phyloP scores from a whole-genome alignment of 768 basidiomycete species.

The Hypsizygus marmoreus region DNA sequence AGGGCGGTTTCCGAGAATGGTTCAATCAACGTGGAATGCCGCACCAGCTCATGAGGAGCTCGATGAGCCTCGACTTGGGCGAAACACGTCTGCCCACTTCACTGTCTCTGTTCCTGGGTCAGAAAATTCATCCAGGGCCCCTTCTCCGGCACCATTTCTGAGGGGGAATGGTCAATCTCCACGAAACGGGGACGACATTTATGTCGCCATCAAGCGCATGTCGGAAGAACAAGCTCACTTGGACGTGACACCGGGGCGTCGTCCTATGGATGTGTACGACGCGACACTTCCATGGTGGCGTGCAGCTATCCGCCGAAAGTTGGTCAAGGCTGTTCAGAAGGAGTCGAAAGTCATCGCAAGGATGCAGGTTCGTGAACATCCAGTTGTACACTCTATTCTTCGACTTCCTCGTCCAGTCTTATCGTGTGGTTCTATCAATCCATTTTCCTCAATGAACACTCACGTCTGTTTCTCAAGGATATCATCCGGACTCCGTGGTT shows the following conservation, averaged over 20 bases:
- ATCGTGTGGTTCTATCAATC: neutral
- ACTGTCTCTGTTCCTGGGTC: conserved; percentile 32
- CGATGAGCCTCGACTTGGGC: conserved; percentile 8
- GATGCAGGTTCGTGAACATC: conserved; percentile 58
- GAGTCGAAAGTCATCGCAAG: conserved; percentile 65
- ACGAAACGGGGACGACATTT: conserved; percentile 6
- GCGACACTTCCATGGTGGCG: conserved; percentile 66
- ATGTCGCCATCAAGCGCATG: too few relatives aligned
- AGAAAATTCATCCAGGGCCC: conserved; percentile 32
- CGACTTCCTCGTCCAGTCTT: neutral
- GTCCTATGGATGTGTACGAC: conserved; percentile 62
- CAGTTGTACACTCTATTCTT: neutral
- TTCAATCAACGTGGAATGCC: too few relatives aligned
- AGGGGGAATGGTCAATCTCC: conserved; percentile 14
- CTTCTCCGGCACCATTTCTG: conserved; percentile 30
- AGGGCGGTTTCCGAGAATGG: too few relatives aligned
- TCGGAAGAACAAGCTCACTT: neutral
- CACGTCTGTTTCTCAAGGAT: conserved; percentile 32
- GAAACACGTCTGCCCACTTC: conserved; percentile 23
- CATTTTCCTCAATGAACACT: neutral
- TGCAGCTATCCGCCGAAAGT: conserved; percentile 52
- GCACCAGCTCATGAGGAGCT: conserved; percentile 7
- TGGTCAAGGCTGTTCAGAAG: conserved; percentile 54
- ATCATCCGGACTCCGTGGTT: conserved; percentile 63
- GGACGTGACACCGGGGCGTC: conserved; percentile 25